These are phyloP conservation scores for Mycena metata DNA, from an alignment of 768 basidiomycete species.

Conservation along the genomic window DNA sequence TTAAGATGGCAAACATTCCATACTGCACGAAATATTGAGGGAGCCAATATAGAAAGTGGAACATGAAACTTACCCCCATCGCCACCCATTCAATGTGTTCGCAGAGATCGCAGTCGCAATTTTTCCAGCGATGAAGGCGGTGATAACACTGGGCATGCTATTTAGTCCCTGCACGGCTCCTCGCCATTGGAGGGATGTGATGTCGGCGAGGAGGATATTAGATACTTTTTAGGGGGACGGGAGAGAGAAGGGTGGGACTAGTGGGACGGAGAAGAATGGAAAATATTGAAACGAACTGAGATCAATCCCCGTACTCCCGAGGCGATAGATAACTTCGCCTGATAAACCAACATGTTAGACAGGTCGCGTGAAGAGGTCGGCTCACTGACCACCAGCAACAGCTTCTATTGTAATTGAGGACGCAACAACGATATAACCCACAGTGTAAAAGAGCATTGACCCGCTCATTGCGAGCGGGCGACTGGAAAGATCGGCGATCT, in stretches of 20 bases:
- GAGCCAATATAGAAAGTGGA: background rate
- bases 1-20: slow-evolving; percentile 37
- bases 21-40: slow-evolving; percentile 9
- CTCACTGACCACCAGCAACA: slow-evolving; percentile 24
- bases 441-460: slow-evolving; percentile 54
- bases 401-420: slow-evolving; percentile 31
- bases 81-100: slow-evolving; percentile 28
- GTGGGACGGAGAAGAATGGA: no score
- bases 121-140: slow-evolving; percentile 28
- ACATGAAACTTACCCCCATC: slow-evolving; percentile 27
- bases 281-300: no score
- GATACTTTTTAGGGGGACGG: no score
- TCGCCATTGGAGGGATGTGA: slow-evolving; percentile 37
- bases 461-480: slow-evolving; percentile 60
- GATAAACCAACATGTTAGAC: background rate
- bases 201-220: slow-evolving; percentile 33
- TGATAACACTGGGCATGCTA: slow-evolving; percentile 34
- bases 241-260: no score
- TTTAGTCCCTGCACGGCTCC: slow-evolving; percentile 31
- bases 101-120: slow-evolving; percentile 25
- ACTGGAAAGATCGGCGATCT: slow-evolving; percentile 65
- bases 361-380: background rate
- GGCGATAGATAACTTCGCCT: slow-evolving; percentile 23
- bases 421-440: slow-evolving; percentile 47
- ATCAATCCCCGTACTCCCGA: slow-evolving; percentile 33